Evolutionary conservation across 495 filamentous ascomycete genomes (phyloP).

Genomic region (Hypoxylon fuscum): DNA sequence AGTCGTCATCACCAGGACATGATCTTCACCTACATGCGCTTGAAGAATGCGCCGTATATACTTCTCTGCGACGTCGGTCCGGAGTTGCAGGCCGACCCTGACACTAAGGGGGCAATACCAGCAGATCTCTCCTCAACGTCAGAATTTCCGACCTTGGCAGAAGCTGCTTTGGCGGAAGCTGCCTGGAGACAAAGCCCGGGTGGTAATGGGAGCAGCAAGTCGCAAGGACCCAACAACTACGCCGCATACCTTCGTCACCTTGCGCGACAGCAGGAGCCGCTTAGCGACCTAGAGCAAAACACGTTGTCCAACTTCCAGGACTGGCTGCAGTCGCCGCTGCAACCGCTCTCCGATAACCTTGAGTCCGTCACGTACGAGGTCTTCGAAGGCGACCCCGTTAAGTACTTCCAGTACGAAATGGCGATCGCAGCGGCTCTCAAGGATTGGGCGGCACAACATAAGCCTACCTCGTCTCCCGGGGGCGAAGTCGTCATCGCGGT

Average conservation of each 20-base stretch:
- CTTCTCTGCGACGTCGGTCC: conserved; percentile 81
- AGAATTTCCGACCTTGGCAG: conserved; percentile 73
- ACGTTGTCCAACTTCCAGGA: conserved; percentile 72
- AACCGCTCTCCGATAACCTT: conserved; percentile 94
- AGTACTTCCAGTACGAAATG: conserved; percentile 93
- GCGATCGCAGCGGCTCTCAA: conserved; percentile 82
- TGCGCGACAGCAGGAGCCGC: conserved; percentile 79
- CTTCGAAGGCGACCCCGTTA: conserved; percentile 97
- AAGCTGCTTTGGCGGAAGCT: conserved; percentile 60
- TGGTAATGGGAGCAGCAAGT: conserved; percentile 32
- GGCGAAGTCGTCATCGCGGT: conserved; percentile 89
- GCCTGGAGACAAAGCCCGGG: no score
- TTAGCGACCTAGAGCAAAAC: conserved; percentile 55
- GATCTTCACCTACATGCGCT: conserved; percentile 83
- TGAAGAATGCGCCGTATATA: conserved; percentile 81
- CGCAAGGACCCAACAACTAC: conserved; percentile 59
- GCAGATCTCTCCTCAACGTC: conserved; percentile 55
- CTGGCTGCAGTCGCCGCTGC: conserved; percentile 91
- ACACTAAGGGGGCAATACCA: conserved; percentile 39
- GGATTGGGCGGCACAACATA: conserved; percentile 78
- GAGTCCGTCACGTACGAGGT: conserved; percentile 98
- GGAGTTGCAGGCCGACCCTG: conserved; percentile 42
- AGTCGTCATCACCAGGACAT: conserved; percentile 80
- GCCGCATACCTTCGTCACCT: conserved; percentile 84
- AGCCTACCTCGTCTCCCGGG: conserved; percentile 72